A percentile compares a stretch with the other conserved stretches of the same genome.
Conservation (phyloP, 108 stramenopile species). For the Cyclotella kingstonii region DNA sequence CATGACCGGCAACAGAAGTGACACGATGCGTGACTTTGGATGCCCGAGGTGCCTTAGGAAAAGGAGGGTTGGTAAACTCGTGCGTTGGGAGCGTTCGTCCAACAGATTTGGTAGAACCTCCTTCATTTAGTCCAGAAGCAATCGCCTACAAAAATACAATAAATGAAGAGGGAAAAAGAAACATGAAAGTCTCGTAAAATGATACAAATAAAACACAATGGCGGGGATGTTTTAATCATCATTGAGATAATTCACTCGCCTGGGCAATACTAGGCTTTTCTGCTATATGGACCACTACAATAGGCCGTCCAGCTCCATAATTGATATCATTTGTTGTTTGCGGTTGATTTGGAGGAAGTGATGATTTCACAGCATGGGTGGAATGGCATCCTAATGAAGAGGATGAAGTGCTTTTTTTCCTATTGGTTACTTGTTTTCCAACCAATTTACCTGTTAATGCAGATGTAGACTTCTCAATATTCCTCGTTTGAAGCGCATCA, state of each 20-base stretch:
- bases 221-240: no score
- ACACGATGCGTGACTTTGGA: conserved; percentile 60
- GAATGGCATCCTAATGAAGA: no score
- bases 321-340: conserved; percentile 79
- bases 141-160: conserved; percentile 47
- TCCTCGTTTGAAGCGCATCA: no score
- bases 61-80: conserved; percentile 58
- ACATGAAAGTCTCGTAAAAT: no score
- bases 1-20: conserved; percentile 94
- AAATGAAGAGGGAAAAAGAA: not conserved
- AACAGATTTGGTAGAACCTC: conserved; percentile 4
- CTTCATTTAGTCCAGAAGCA: conserved; percentile 60
- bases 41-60: conserved; percentile 78
- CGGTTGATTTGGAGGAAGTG: conserved; percentile 76
- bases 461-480: no score
- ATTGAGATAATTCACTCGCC: not conserved
- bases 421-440: conserved; percentile 7
- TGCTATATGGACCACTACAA: conserved; percentile 74
- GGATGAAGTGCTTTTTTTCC: conserved; percentile 4
- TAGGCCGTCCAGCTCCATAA: conserved; percentile 67
- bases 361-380: conserved; percentile 6
- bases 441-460: no score
- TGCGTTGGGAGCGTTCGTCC: conserved; percentile 60
- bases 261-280: conserved; percentile 86
- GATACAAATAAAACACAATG: no score